Conservation (phyloP, 257 asterid species). For the Dorcoceras hygrometricum region DNA sequence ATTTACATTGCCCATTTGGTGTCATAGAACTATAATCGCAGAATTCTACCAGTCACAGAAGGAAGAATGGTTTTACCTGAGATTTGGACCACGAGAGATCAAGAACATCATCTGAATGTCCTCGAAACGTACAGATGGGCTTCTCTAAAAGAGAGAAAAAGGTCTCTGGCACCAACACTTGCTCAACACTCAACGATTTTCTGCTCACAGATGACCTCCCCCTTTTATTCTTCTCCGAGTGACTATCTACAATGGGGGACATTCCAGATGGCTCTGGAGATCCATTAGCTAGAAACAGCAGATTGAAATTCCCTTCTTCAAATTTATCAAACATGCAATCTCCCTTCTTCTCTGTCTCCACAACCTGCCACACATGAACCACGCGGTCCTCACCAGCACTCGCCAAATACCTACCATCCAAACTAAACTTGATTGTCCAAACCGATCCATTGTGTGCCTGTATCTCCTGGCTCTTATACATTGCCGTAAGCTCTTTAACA, state of each 20-base stretch:
- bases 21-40: background rate
- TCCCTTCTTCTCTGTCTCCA: constrained; percentile 81
- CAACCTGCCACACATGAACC: constrained; percentile 92
- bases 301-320: constrained; percentile 81
- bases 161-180: constrained; percentile 79
- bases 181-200: constrained; percentile 76
- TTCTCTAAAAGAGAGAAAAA: constrained; percentile 77
- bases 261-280: constrained; percentile 71
- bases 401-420: constrained; percentile 95
- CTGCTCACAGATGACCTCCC: constrained; percentile 82
- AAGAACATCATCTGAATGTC: constrained; percentile 82
- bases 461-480: constrained; percentile 89
- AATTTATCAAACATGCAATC: constrained; percentile 68
- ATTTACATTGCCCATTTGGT: background rate
- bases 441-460: constrained; percentile 91
- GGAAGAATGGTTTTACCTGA: constrained; percentile 54
- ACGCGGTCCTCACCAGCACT: constrained; percentile 99
- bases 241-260: constrained; percentile 78
- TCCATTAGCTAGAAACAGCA: constrained; percentile 64
- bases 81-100: constrained; percentile 99
- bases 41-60: background rate
- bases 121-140: constrained; percentile 78
- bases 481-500: constrained; percentile 74
- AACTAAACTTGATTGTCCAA: constrained; percentile 94
- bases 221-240: constrained; percentile 69